Percentiles rank a stretch among this genome's conserved stretches.
Evolutionary conservation across 495 filamentous ascomycete species (phyloP).

Genomic region (Daldinia caldariorum): DNA sequence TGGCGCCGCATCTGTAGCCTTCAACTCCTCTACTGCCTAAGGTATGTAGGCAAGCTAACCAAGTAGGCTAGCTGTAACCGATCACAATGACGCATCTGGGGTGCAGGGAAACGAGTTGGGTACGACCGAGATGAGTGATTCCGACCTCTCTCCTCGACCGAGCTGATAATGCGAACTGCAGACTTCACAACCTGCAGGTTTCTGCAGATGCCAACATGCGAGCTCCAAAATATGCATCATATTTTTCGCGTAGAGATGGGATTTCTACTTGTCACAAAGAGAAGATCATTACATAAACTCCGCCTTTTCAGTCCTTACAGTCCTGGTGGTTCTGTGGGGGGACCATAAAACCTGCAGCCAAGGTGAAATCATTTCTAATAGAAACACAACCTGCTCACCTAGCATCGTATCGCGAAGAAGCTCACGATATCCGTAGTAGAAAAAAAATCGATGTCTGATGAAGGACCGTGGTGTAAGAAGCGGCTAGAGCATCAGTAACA

Average conservation of each 20-base stretch:
- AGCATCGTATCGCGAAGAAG: constrained; percentile 1
- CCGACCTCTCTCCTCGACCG: constrained; percentile 30
- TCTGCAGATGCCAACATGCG: constrained; percentile 24
- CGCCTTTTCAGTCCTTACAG: constrained; percentile 13
- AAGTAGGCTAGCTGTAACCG: constrained; percentile 31
- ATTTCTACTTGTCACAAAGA: constrained; percentile 16
- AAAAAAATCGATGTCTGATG: not conserved
- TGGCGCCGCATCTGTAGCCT: constrained; percentile 29
- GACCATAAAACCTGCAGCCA: constrained; percentile 15
- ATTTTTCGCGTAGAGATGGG: constrained; percentile 16
- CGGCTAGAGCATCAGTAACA: constrained; percentile 21
- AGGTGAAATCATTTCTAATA: constrained; percentile 25
- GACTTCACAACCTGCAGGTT: constrained; percentile 20
- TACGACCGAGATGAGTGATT: constrained; percentile 35
- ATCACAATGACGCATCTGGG: constrained; percentile 44
- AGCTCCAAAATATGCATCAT: constrained; percentile 21
- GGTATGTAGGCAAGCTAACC: constrained; percentile 29
- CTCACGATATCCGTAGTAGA: not conserved
- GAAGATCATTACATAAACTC: constrained; percentile 30
- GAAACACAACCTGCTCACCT: constrained; percentile 11
- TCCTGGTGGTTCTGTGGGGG: constrained; percentile 19
- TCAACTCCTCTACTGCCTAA: constrained; percentile 31
- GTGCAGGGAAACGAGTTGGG: constrained; percentile 39
- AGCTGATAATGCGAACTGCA: constrained; percentile 22
- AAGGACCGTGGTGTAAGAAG: not conserved